phyloP scores from a whole-genome alignment of 441 rosid species.

The Rhodomyrtus psidioides region DNA sequence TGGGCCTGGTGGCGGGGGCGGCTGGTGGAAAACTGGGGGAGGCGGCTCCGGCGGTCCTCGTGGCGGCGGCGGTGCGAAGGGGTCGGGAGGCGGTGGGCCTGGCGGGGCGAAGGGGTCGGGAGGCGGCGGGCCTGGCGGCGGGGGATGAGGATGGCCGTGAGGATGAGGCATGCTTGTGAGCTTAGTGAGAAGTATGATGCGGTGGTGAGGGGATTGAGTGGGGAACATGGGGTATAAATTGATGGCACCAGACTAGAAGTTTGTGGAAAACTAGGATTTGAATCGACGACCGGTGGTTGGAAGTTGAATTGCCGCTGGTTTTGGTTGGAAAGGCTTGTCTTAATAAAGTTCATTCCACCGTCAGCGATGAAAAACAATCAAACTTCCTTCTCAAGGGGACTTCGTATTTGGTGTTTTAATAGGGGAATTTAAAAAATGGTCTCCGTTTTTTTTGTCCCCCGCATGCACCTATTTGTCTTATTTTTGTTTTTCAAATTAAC shows the following conservation, averaged over 20 bases:
- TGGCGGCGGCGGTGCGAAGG: slow-evolving; percentile 4
- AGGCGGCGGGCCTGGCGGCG: too few species aligned
- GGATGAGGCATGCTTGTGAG: neutral
- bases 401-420: neutral
- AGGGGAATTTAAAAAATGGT: neutral
- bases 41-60: neutral
- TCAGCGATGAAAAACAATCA: neutral
- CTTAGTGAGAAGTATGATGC: neutral
- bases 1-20: neutral
- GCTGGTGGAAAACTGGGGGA: slow-evolving; percentile 1
- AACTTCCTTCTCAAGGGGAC: neutral
- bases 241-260: neutral
- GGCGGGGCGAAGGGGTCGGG: too few species aligned
- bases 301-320: neutral
- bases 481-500: neutral
- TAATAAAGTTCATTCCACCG: neutral
- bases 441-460: too few species aligned
- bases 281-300: neutral
- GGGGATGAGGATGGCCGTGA: slow-evolving; percentile 7
- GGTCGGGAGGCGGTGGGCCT: slow-evolving; percentile 3
- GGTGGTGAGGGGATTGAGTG: neutral
- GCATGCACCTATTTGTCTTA: neutral
- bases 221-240: neutral
- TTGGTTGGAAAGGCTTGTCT: neutral
- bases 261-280: neutral